Percentiles rank a stretch among this genome's conserved stretches.
phyloP scores from a whole-genome alignment of 2,329 filamentous ascomycete species.

The Thielaviopsis populi region DNA sequence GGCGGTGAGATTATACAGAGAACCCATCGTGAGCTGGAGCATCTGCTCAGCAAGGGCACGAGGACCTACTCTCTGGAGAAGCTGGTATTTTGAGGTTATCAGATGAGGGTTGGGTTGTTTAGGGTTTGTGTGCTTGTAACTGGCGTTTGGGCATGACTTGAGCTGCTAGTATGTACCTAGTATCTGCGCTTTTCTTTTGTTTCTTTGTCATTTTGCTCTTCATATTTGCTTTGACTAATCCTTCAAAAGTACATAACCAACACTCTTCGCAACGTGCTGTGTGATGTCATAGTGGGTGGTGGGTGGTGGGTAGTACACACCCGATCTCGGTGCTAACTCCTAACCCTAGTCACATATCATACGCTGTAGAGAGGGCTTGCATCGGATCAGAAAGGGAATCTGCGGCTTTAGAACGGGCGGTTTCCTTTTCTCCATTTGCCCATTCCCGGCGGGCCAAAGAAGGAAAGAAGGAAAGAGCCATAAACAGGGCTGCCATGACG shows the following conservation, averaged over 20 bases:
- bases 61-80: slow-evolving; percentile 73
- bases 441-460: not conserved
- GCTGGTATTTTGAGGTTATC: slow-evolving; percentile 40
- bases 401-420: not conserved
- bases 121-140: slow-evolving; percentile 2
- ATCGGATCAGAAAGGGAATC: not conserved
- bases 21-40: slow-evolving; percentile 57
- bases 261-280: not conserved
- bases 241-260: not conserved
- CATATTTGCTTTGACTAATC: not conserved
- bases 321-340: not conserved
- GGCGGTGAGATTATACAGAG: slow-evolving; percentile 57
- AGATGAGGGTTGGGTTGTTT: not conserved
- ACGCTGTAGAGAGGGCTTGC: not conserved
- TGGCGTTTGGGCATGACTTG: slow-evolving; percentile 6
- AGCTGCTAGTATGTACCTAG: not conserved
- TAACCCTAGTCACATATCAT: not conserved
- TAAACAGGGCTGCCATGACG: not conserved
- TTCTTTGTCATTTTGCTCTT: not conserved
- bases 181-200: not conserved
- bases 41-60: slow-evolving; percentile 63
- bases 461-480: too few relatives aligned
- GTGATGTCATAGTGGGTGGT: not conserved
- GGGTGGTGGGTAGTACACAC: too few relatives aligned
- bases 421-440: not conserved